These are phyloP conservation scores for Globisporangium middletonii DNA, from an alignment of 352 stramenopile genomes.

Conservation along the genomic window DNA sequence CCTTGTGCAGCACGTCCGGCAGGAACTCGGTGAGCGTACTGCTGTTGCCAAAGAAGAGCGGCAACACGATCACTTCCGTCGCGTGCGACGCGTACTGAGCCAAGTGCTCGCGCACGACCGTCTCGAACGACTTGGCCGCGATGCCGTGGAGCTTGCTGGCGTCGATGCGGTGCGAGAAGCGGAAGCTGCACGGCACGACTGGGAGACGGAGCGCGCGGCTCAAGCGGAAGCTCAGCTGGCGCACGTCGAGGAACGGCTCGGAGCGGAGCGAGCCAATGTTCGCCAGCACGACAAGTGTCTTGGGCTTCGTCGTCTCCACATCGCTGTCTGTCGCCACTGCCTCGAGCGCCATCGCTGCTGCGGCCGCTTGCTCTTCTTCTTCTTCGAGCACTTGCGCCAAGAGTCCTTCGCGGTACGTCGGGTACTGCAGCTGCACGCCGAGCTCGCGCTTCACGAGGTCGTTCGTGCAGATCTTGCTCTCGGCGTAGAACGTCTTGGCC, in stretches of 20 bases:
- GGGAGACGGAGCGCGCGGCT: conserved; percentile 43
- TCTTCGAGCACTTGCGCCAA: conserved; percentile 77
- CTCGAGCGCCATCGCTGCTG: not conserved
- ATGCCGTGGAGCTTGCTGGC: conserved; percentile 48
- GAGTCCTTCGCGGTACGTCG: conserved; percentile 78
- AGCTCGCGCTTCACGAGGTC: conserved; percentile 69
- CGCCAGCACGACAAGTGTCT: conserved; percentile 41
- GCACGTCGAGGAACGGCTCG: conserved; percentile 64
- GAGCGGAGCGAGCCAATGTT: conserved; percentile 75
- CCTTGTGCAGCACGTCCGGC: conserved; percentile 46
- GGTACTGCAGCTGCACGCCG: conserved; percentile 60
- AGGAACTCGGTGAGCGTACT: conserved; percentile 73
- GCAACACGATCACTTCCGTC: conserved; percentile 48
- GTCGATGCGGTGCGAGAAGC: conserved; percentile 73
- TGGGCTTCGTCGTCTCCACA: not conserved
- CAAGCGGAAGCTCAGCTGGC: conserved; percentile 63
- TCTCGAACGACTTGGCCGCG: conserved; percentile 59
- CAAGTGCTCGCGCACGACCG: conserved; percentile 45
- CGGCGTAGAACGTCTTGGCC: conserved; percentile 82
- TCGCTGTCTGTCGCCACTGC: not conserved
- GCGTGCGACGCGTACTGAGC: conserved; percentile 10
- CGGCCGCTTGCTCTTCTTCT: conserved; percentile 16
- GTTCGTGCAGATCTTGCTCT: conserved; percentile 81
- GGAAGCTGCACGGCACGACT: conserved; percentile 72
- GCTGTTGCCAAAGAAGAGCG: conserved; percentile 78